Evolutionary conservation across 2,329 filamentous ascomycete genomes (phyloP), one percentile per base, ranked within the genome.

Genomic region (Trichoderma oligosporum): DNA sequence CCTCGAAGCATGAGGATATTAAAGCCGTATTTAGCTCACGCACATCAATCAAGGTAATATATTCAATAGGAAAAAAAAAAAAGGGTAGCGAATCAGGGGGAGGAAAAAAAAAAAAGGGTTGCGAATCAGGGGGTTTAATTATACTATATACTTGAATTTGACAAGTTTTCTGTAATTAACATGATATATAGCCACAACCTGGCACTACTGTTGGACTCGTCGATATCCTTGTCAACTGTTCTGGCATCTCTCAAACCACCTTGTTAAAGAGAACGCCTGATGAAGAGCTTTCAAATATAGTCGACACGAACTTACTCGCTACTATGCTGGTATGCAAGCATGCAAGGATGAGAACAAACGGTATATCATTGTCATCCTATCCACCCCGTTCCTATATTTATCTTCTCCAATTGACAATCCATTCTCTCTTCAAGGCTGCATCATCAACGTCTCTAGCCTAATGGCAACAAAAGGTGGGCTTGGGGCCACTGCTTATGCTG

Each of bases 381-480:
- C 2, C 18, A 12, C 5, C 11, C 29, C 12, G n/a, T n/a, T 20
- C 38, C 9, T 11, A 16, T 39, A 6, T 12, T 18, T n/a, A 7
- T 27, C 9, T 4, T n/a, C 35, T 36, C n/a, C 12, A 33, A 14
- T 8, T 25, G 22, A 16, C 4, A 25, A 9, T 29, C 4, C 2
- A n/a, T 3, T 16, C 7, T 27, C n/a, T 25, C 9, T n/a, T 8
- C 4, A 44, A 82, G 82, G 79, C 7, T 89, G 84, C 66, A 91
- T 96, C 60, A 85, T 96, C 70, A 96, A 96, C 67, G 76, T 96
- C 20, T 85, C 88, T 1, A 93, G 88, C 46, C 74, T 95, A 27
- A 79, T 96, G 44, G 91, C 85, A 0, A 67, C 79, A 1, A 85
- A 86, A 58, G 87, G 85, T 0, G 88, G 86, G 1, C 76, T 76